Evolutionary conservation across 139 green algal genomes (phyloP), one percentile per base, ranked within the genome.

Genomic region (Volvox africanus): DNA sequence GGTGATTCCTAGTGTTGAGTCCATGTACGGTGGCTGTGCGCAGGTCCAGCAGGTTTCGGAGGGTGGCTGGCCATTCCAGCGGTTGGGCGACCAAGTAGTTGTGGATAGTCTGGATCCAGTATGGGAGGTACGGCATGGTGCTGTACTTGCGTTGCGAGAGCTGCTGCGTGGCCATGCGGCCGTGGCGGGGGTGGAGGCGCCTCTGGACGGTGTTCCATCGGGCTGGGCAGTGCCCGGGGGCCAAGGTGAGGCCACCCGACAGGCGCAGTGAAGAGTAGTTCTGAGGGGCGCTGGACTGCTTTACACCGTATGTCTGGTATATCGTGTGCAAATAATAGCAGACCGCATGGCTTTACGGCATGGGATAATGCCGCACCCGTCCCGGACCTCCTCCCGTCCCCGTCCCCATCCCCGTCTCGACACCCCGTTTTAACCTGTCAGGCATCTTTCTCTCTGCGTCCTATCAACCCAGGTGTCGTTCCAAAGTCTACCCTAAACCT

Each of bases 61-160:
- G 16, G 97, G 97, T 17, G 76, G 78, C 18, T 99, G 98, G 98
- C 96, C 97, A 0, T 99, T 99, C 84, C 94, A 97, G 86, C 71
- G 80, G 1, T 61, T 99, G 36, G 96, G 84, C 33, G 96, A 99
- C 88, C 92, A 97, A 80, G 95, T 99, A 61, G 94, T 94, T 36
- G 30, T 95, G 35, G 94, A 98, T 75, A 67, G 98, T 65, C 94
- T 99, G 80, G 92, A 97, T 71, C 89, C 96, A 44, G 89, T 87
- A 22, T 98, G 97, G 97, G 94, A 98, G 90, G 93, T 96, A 28
- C 95, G 98, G 19, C 98, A 99, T 88, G 98, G 98, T 6, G 97
- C 97, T 0, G 97, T 97, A 6, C 71, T 98, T 61, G 98, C 92
- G 2, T 91, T 99, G 76, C 87, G 98, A 1, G 97, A 99, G 93